These are phyloP conservation scores for Senna siamea DNA, from an alignment of 306 rosid genomes.

Conservation along the genomic window DNA sequence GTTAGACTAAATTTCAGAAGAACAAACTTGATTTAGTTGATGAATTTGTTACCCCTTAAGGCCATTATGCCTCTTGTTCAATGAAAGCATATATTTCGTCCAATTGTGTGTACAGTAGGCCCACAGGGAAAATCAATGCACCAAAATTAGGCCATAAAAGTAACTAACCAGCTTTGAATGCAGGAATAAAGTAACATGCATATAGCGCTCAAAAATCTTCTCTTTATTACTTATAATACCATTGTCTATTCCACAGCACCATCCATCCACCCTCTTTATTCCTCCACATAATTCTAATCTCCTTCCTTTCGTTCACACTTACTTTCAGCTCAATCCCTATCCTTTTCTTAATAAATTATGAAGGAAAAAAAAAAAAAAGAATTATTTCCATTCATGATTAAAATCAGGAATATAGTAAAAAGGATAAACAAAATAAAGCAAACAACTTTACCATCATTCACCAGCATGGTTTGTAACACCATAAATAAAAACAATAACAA, in stretches of 20 bases:
- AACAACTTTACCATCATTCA: neutral
- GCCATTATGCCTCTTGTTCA: too few species aligned
- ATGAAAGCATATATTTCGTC: too few species aligned
- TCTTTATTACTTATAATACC: constrained; percentile 13
- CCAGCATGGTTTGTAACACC: constrained; percentile 19
- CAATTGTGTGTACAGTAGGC: too few species aligned
- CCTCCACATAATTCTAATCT: neutral
- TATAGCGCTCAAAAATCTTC: constrained; percentile 28
- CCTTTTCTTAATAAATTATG: neutral
- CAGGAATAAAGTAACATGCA: constrained; percentile 46
- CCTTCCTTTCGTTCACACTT: constrained; percentile 1
- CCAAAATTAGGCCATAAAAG: neutral
- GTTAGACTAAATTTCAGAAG: too few species aligned
- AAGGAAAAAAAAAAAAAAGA: neutral
- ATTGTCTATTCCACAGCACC: constrained; percentile 12
- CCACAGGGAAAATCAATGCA: neutral
- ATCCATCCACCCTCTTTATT: constrained; percentile 1
- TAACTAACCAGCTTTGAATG: constrained; percentile 12
- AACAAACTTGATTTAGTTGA: too few species aligned
- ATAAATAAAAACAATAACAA: neutral
- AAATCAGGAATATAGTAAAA: constrained; percentile 27
- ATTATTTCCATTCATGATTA: constrained; percentile 17
- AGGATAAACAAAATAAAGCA: neutral
- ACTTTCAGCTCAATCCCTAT: constrained; percentile 4
- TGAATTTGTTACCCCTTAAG: too few species aligned